Evolutionary conservation across 2,329 filamentous ascomycete species (phyloP), one percentile per base, ranked within the genome.

Genomic region (Alternaria burnsii): DNA sequence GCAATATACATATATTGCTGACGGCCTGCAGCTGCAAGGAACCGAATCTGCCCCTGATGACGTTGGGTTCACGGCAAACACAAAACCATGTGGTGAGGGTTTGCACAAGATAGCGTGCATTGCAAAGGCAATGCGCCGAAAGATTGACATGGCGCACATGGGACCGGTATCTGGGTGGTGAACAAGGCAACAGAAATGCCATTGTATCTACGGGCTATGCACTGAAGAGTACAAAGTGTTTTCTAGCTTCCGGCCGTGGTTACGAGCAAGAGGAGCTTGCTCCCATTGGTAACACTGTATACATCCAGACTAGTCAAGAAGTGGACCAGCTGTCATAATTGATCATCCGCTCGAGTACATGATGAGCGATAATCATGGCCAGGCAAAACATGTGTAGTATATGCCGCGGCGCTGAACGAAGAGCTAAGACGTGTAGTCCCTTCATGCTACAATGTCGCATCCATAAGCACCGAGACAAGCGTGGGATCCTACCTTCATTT

Each of bases 1-100:
- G 63, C 65, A 62, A 66, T 70, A 55, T 65, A 55, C 50, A 59
- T 63, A 68, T 66, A 68, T 67, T 71, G 66, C 65, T 71, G 65
- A 71, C 64, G 61, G 55, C 48, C 60, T 59, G 58, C 46, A 48
- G 52, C 59, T 59, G 47, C 56, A 58, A 63, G 58, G 63, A 61
- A 57, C 55, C 52, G 24, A 56, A 48, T 32, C 32, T 54, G 58
- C 62, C 68, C 58, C 51, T 55, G 48, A 61, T 58, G 60, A 61
- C 55, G 46, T 54, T 50, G 46, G 55, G 56, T 56, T 58, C 28
- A 52, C 55, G 53, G 58, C 53, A 59, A 57, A 58, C 52, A 43
- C 58, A 54, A 14, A 20, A 44, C 64, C 67, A 71, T 67, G 65
- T 69, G 69, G 68, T 46, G 51, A n/a, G 47, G 44, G 48, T 50